Evolutionary conservation across 2,329 filamentous ascomycete genomes (phyloP).

Genomic region (Colletotrichum lini): DNA sequence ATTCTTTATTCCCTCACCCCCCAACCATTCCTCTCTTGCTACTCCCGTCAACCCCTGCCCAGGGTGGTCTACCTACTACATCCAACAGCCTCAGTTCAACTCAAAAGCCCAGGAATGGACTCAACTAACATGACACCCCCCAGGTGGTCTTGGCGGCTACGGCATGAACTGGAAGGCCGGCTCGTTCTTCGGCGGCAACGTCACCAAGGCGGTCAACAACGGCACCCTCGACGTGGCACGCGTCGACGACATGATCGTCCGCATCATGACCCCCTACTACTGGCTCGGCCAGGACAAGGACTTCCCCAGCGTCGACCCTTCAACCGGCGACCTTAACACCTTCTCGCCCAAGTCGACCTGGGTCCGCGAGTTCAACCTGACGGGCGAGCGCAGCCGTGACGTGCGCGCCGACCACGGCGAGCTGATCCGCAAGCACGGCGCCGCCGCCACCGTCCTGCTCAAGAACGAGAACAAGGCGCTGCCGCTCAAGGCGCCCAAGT

Average conservation of each 20-base stretch:
- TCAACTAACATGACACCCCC: background rate
- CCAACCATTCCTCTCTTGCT: too few species aligned
- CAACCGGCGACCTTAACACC: slow-evolving; percentile 63
- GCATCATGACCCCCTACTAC: slow-evolving; percentile 71
- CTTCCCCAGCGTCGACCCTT: slow-evolving; percentile 60
- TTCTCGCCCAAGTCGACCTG: slow-evolving; percentile 65
- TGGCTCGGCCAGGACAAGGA: slow-evolving; percentile 63
- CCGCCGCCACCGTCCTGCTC: slow-evolving; percentile 75
- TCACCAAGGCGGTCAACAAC: slow-evolving; percentile 64
- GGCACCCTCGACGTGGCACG: slow-evolving; percentile 58
- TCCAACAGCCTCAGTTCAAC: background rate
- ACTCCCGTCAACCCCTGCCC: too few species aligned
- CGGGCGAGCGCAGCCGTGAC: slow-evolving; percentile 66
- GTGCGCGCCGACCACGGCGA: slow-evolving; percentile 69
- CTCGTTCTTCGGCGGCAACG: slow-evolving; percentile 61
- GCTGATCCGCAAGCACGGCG: slow-evolving; percentile 69
- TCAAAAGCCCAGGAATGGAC: too few species aligned
- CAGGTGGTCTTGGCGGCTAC: slow-evolving; percentile 51
- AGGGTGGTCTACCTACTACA: background rate
- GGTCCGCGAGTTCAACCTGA: slow-evolving; percentile 57
- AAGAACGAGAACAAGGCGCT: slow-evolving; percentile 78
- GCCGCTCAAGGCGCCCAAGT: slow-evolving; percentile 71
- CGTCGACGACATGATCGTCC: slow-evolving; percentile 61
- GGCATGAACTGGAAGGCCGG: slow-evolving; percentile 50
- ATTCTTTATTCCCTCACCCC: too few species aligned